Evolutionary conservation across 2,329 filamentous ascomycete species (phyloP).

Genomic region (Knoxdaviesia capensis): DNA sequence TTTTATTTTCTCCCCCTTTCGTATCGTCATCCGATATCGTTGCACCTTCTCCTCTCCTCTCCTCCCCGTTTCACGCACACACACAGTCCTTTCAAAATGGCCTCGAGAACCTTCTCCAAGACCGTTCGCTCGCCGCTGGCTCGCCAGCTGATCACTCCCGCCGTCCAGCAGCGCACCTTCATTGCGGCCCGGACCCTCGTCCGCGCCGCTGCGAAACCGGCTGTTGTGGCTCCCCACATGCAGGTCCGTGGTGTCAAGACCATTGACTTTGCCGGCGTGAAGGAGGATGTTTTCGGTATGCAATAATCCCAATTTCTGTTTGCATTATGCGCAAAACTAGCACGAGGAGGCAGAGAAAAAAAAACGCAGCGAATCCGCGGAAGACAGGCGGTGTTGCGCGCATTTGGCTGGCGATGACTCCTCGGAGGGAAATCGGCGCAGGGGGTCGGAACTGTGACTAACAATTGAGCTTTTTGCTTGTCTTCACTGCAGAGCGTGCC

Average conservation of each 20-base stretch:
- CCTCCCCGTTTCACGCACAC: constrained; percentile 5
- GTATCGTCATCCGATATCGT: constrained; percentile 1
- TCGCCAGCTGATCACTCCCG: constrained; percentile 41
- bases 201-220: constrained; percentile 31
- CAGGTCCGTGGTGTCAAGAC: constrained; percentile 88
- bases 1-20: constrained; percentile 1
- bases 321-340: too few relatives aligned
- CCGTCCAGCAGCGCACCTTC: constrained; percentile 41
- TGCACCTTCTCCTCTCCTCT: not conserved
- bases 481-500: constrained; percentile 51
- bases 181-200: constrained; percentile 37
- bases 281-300: constrained; percentile 86
- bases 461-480: not conserved
- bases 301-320: constrained; percentile 1
- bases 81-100: constrained; percentile 32
- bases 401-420: too few relatives aligned
- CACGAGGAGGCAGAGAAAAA: too few relatives aligned
- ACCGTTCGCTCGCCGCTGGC: constrained; percentile 41
- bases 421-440: too few relatives aligned
- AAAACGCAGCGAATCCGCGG: too few relatives aligned
- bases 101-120: constrained; percentile 54
- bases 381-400: too few relatives aligned
- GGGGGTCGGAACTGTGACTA: too few relatives aligned
- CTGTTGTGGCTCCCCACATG: constrained; percentile 32
- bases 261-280: constrained; percentile 90